Base-by-base conservation (phyloP, 352 stramenopile genomes). In the Pythium oligandrum region DNA sequence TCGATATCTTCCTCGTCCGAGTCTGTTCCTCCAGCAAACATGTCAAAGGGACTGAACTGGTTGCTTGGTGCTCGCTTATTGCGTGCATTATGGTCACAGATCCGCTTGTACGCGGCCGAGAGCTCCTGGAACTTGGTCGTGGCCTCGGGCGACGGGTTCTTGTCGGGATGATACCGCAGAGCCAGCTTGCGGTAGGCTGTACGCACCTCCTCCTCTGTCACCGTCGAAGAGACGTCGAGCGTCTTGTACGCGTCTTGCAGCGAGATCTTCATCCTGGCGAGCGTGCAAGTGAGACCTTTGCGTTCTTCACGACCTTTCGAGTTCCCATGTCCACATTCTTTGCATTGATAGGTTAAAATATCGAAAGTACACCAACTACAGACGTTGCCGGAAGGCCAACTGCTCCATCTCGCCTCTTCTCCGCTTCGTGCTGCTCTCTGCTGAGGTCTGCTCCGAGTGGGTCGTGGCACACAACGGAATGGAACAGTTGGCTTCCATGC, bases 61-160 rank as follows among this genome's bases (percentile, higher is more conserved):
- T 64, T 57, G 55, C 49, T 50, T 6, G 10, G 10, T 42, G 26
- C 37, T n/a, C 30, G 10, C 7, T 10, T 11, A 11, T 33, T 12
- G 3, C 65, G 72, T 44, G 66, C 72, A 45, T 67, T 63, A 47
- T 78, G 58, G 45, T 84, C 75, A 38, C 76, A 83, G 47, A 93
- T 61, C 8, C 70, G 63, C 56, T 89, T 85, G 66, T 90, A 93
- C 6, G 82, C 78, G 1, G 70, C 64, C 36, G 73, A 86, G 44
- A 93, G 66, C 35, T 77, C 54, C 57, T 93, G 78, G 63, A 93
- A 93, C 46, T 71, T 73, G 48, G 70, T 65, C 0, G 82, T 89
- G n/a, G 79, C 78, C 36, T 64, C 63, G 31, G 74, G 64, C 10
- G 64, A 43, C 17, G 70, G 57, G 43, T 88, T 88, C 63, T 89